A percentile compares a stretch with the other conserved stretches of the same genome.
phyloP scores from a whole-genome alignment of 2,329 filamentous ascomycete species.

The Arthrobotrys megalospora region DNA sequence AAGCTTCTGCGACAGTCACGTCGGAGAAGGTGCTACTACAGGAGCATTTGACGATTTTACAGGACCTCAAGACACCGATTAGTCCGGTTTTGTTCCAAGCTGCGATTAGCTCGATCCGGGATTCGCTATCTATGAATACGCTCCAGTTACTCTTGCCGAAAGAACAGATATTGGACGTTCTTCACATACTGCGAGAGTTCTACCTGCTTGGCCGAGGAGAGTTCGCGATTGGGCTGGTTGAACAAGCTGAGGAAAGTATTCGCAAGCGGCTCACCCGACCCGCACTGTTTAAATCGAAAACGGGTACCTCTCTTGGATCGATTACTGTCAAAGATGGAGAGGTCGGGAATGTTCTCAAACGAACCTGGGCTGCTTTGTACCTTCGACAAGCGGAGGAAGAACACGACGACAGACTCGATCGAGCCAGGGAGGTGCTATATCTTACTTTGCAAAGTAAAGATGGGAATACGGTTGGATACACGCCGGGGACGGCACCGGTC shows the following conservation, averaged over 20 bases:
- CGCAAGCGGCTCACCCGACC: slow-evolving; percentile 79
- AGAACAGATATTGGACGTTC: slow-evolving; percentile 80
- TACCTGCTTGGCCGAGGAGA: slow-evolving; percentile 90
- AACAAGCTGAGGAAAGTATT: slow-evolving; percentile 85
- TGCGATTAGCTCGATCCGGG: slow-evolving; percentile 81
- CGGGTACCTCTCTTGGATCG: slow-evolving; percentile 65
- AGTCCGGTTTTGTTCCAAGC: slow-evolving; percentile 78
- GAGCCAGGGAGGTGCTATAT: slow-evolving; percentile 82
- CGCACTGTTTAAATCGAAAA: slow-evolving; percentile 72
- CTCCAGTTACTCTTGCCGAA: slow-evolving; percentile 86
- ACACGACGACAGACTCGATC: slow-evolving; percentile 81
- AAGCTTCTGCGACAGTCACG: slow-evolving; percentile 64
- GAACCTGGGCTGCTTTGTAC: slow-evolving; percentile 85
- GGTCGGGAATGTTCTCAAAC: slow-evolving; percentile 80
- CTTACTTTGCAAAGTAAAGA: slow-evolving; percentile 74
- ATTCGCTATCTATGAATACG: slow-evolving; percentile 85
- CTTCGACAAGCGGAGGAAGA: slow-evolving; percentile 82
- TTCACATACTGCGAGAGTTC: slow-evolving; percentile 85
- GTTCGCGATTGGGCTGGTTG: slow-evolving; percentile 88
- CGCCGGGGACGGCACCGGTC: slow-evolving; percentile 63
- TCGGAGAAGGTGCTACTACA: slow-evolving; percentile 66
- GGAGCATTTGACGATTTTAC: slow-evolving; percentile 62
- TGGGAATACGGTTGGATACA: slow-evolving; percentile 31
- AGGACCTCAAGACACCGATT: slow-evolving; percentile 75
- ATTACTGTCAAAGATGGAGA: slow-evolving; percentile 85